Evolutionary conservation across 2,329 filamentous ascomycete genomes (phyloP).

Genomic region (Cyclaneusma minus): DNA sequence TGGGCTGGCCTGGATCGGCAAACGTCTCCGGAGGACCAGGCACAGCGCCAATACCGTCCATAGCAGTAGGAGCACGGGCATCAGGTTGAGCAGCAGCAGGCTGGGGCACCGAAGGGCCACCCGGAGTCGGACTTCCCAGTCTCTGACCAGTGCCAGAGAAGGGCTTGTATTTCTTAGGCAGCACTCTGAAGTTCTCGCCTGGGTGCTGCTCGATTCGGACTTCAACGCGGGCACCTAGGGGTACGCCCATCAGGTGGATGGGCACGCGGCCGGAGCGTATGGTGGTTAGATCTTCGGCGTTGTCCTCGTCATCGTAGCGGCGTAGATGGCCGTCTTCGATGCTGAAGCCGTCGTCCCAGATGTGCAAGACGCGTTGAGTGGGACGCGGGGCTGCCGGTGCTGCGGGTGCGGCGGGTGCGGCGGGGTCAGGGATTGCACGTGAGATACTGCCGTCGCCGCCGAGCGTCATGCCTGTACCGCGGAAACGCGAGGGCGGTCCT

Average conservation of each 20-base stretch:
- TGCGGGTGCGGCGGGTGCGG: constrained; percentile 16
- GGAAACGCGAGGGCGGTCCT: constrained; percentile 40
- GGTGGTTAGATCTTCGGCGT: constrained; percentile 55
- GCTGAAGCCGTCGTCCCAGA: constrained; percentile 76
- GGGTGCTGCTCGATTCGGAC: constrained; percentile 62
- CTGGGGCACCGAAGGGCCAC: constrained; percentile 28
- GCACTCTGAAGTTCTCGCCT: constrained; percentile 55
- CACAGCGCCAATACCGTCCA: too few species aligned
- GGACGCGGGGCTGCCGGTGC: constrained; percentile 35
- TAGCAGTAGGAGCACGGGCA: constrained; percentile 15
- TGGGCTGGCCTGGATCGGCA: constrained; percentile 52
- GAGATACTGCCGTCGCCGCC: constrained; percentile 65
- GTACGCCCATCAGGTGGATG: constrained; percentile 62
- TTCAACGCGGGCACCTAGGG: constrained; percentile 60
- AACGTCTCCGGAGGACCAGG: constrained; percentile 21
- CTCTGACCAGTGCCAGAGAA: constrained; percentile 59
- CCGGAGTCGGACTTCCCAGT: constrained; percentile 64
- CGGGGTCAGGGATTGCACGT: constrained; percentile 48
- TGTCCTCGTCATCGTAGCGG: constrained; percentile 65
- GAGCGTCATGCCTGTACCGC: constrained; percentile 57
- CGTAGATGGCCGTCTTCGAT: constrained; percentile 67
- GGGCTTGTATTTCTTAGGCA: constrained; percentile 62
- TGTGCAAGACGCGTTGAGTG: constrained; percentile 57
- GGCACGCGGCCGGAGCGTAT: constrained; percentile 66
- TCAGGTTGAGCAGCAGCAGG: constrained; percentile 21